phyloP scores from a whole-genome alignment of 148 eudicot species.

The Vaccinium macrocarpon region DNA sequence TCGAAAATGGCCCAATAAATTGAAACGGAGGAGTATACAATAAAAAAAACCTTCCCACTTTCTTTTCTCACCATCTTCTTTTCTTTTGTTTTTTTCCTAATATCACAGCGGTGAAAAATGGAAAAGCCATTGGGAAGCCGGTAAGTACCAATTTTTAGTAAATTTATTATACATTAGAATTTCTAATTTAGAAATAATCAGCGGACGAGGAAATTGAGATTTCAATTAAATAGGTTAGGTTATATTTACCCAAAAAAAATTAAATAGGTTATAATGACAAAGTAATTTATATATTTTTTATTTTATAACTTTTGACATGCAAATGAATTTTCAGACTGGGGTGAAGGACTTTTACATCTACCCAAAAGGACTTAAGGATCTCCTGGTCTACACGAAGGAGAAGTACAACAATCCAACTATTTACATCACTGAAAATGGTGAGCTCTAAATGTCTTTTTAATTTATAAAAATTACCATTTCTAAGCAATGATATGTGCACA shows the following conservation, averaged over 20 bases:
- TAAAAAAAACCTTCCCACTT: background rate
- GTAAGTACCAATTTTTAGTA: background rate
- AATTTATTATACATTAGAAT: background rate
- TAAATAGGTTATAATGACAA: background rate
- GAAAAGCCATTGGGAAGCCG: background rate
- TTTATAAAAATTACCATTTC: too few relatives aligned
- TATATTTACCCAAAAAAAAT: too few relatives aligned
- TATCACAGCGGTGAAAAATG: background rate
- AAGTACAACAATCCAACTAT: constrained; percentile 25
- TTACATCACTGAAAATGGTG: constrained; percentile 29
- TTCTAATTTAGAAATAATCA: background rate
- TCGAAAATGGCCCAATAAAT: too few relatives aligned
- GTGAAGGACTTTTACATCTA: background rate
- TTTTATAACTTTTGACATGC: background rate
- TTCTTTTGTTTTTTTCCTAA: too few relatives aligned
- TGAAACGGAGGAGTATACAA: too few relatives aligned
- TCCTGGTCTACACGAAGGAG: constrained; percentile 22
- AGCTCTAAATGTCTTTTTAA: background rate
- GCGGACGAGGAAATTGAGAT: background rate
- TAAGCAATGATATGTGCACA: background rate
- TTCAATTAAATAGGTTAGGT: background rate
- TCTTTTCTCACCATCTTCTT: background rate
- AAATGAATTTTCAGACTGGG: constrained; percentile 1
- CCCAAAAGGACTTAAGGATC: constrained; percentile 20
- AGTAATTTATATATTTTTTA: background rate